A percentile compares a stretch with the other conserved stretches of the same genome.
Conservation (phyloP, 2,329 filamentous ascomycete genomes). For the Diplodia mutila region DNA sequence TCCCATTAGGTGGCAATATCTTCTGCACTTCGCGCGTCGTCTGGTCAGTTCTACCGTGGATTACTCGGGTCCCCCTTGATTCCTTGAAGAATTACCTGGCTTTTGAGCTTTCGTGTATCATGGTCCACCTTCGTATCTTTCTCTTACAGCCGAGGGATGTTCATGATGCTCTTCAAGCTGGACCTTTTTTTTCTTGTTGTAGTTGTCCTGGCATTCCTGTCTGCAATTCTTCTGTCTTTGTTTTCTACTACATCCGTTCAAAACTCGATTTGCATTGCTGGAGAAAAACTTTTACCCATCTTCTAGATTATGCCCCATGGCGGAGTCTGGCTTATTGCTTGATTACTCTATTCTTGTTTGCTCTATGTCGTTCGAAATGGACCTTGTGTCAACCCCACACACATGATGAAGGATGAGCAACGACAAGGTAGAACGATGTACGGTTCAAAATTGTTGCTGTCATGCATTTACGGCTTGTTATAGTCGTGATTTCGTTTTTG, state of each 20-base stretch:
- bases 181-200: not conserved
- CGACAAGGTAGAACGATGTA: not conserved
- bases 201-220: not conserved
- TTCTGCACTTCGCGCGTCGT: not conserved
- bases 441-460: not conserved
- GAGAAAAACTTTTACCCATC: constrained; percentile 1
- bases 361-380: not conserved
- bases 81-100: not conserved
- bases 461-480: not conserved
- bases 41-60: not conserved
- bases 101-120: not conserved
- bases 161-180: not conserved
- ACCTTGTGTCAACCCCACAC: not conserved
- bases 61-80: not conserved
- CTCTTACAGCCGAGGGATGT: not conserved
- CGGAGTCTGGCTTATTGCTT: not conserved
- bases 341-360: not conserved
- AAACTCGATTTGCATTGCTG: not conserved
- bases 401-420: not conserved
- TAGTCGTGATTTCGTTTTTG: not conserved
- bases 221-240: not conserved
- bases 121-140: not conserved
- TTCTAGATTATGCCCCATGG: constrained; percentile 16
- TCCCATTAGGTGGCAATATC: not conserved
- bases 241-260: not conserved